Evolutionary conservation across 1,284 basidiomycete genomes (phyloP), one percentile per base, ranked within the genome.

Genomic region (Papiliotrema nemorosa): DNA sequence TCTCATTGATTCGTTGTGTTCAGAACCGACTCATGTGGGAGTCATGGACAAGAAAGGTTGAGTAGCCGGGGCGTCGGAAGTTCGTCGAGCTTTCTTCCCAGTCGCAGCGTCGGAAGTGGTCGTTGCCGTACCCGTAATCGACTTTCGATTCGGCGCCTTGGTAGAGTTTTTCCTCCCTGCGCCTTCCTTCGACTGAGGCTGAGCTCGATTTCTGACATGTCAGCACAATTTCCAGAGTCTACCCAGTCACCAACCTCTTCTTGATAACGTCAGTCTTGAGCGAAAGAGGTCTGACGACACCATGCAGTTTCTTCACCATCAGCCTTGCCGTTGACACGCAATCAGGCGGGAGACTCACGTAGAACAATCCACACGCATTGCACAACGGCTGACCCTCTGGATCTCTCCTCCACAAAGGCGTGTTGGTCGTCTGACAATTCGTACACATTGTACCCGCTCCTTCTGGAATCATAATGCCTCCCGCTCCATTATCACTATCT

Each of bases 251-350:
- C 18, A 35, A 90, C 89, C 92, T 82, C 79, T 96, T 97, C 84
- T 97, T 97, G 76, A 97, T 97, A 39, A 96, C 87, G 71, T 97
- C 92, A 22, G 92, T 96, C 81, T 96, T 97, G 56, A 97, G 80
- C 43, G 90, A 93, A 57, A 96, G 76, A 6, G 92, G 92, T 49
- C 93, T 82, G 16, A 93, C 90, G 35, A 96, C 91, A 38, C 93
- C 93, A 66, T 97, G 92, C 41, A 97, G 78, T 84, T 96, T 96
- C 86, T 90, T 69, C 53, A 53, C 5, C 21, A 47, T 42, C 45
- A 33, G 20, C 20, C 2, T 27, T 72, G 52, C 41, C 64, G 54
- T 63, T 24, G 13, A 52, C 9, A 40, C 10, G 25, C n/a, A 54
- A 1, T n/a, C n/a, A n/a, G n/a, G n/a, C n/a, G n/a, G n/a, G 50